Percentiles rank a stretch among this genome's conserved stretches.
Evolutionary conservation across 371 early-diverging fungal genomes (phyloP).

Genomic region (Amoeboradix gromovi): DNA sequence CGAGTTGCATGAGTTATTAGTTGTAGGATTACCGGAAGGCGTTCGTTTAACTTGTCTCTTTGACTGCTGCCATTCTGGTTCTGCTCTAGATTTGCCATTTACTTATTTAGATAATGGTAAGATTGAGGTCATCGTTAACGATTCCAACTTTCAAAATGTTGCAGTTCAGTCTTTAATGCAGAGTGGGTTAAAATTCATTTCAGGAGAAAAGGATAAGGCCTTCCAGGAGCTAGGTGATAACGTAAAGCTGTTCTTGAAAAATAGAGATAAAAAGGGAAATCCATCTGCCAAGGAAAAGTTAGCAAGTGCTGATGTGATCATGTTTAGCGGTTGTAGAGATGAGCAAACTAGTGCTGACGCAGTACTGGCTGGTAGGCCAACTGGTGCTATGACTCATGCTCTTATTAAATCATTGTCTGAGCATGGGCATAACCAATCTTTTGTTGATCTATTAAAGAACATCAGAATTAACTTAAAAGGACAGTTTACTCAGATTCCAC

Average conservation of each 20-base stretch:
- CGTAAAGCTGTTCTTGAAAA: neutral
- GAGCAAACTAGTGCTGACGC: neutral
- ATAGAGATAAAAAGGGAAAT: neutral
- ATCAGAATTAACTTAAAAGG: neutral
- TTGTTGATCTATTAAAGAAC: neutral
- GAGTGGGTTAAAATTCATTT: neutral
- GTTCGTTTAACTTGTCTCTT: constrained; percentile 52
- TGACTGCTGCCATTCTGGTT: constrained; percentile 32
- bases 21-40: constrained; percentile 46
- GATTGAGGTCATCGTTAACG: neutral
- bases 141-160: neutral
- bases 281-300: neutral
- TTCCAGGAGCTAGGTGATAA: neutral
- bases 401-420: neutral
- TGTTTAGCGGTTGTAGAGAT: neutral
- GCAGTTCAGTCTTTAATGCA: neutral
- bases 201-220: neutral
- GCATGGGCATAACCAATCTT: neutral
- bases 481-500: neutral
- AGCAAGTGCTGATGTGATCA: neutral
- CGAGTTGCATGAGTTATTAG: constrained; percentile 6
- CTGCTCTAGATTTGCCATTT: constrained; percentile 57
- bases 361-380: neutral
- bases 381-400: neutral
- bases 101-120: constrained; percentile 36